Evolutionary conservation across 2,329 filamentous ascomycete species (phyloP).

Genomic region (Lecanicillium sp.): DNA sequence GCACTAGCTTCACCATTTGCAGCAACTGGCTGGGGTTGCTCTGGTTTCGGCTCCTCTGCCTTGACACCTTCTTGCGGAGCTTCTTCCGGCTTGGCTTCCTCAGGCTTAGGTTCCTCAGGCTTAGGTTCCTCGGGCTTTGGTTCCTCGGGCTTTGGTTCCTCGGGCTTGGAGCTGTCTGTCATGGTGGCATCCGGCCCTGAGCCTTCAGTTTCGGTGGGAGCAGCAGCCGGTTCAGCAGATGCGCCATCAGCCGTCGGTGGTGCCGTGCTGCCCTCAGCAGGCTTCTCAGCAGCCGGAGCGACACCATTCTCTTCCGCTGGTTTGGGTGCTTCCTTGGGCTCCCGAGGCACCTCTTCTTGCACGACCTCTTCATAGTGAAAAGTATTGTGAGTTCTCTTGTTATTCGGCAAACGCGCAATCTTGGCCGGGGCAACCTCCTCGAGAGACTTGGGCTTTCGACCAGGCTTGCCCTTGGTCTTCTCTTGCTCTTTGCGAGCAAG

Average conservation of each 20-base stretch:
- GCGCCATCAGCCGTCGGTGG: not conserved
- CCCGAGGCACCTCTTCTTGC: slow-evolving; percentile 41
- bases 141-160: slow-evolving; percentile 12
- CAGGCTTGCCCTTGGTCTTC: slow-evolving; percentile 56
- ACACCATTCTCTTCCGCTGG: slow-evolving; percentile 11
- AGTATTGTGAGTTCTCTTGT: slow-evolving; percentile 57
- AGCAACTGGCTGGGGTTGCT: slow-evolving; percentile 15
- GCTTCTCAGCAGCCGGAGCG: slow-evolving; percentile 2
- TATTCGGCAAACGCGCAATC: slow-evolving; percentile 57
- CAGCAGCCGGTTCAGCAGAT: not conserved
- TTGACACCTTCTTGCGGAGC: no score
- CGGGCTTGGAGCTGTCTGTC: not conserved
- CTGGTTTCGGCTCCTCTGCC: slow-evolving; percentile 9
- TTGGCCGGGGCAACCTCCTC: slow-evolving; percentile 47
- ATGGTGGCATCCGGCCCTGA: slow-evolving; percentile 1
- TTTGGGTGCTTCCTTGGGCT: slow-evolving; percentile 18
- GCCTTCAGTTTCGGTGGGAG: not conserved
- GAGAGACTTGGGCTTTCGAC: slow-evolving; percentile 42
- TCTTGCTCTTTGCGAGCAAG: slow-evolving; percentile 76
- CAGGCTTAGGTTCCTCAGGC: not conserved
- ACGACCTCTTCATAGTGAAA: slow-evolving; percentile 67
- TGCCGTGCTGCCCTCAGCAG: slow-evolving; percentile 5
- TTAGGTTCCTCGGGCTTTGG: slow-evolving; percentile 16
- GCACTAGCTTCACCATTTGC: slow-evolving; percentile 12
- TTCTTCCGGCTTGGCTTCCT: not conserved